Percentiles rank a stretch among this genome's conserved stretches.
phyloP scores from a whole-genome alignment of 2,329 filamentous ascomycete species.

The Botryotinia globosa region DNA sequence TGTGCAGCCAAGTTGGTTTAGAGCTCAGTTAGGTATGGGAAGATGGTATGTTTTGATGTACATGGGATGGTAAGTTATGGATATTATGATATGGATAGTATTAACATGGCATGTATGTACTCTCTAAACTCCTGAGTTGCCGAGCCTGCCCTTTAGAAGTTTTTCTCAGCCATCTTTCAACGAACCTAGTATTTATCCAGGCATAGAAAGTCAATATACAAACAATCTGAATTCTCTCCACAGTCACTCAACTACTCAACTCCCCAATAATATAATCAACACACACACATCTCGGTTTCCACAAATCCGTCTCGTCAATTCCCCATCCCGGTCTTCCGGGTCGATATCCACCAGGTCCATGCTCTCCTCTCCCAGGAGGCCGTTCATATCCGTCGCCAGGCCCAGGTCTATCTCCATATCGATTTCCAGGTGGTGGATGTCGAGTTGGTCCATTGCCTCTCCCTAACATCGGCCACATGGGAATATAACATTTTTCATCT shows the following conservation, averaged over 20 bases:
- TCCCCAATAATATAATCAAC: conserved; percentile 29
- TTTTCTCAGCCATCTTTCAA: too few relatives aligned
- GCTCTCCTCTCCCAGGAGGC: conserved; percentile 20
- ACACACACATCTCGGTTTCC: conserved; percentile 34
- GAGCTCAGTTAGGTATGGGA: neutral
- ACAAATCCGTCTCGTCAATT: conserved; percentile 30
- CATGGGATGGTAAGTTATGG: neutral
- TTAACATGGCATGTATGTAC: neutral
- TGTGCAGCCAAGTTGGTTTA: neutral
- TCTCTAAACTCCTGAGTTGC: neutral
- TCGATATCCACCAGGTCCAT: neutral
- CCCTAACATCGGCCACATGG: conserved; percentile 48
- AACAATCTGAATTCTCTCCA: neutral
- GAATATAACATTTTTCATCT: conserved; percentile 49
- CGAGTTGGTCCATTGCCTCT: neutral
- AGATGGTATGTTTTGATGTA: neutral
- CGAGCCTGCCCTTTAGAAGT: accelerated
- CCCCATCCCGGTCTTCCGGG: conserved; percentile 16
- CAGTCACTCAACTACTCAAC: neutral
- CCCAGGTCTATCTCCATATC: conserved; percentile 16
- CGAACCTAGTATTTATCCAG: neutral
- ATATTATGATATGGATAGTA: neutral
- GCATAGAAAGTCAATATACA: neutral
- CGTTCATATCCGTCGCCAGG: conserved; percentile 18
- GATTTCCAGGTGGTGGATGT: neutral